Base-by-base conservation (phyloP, 306 rosid species). In the Citrullus mucosospermus region DNA sequence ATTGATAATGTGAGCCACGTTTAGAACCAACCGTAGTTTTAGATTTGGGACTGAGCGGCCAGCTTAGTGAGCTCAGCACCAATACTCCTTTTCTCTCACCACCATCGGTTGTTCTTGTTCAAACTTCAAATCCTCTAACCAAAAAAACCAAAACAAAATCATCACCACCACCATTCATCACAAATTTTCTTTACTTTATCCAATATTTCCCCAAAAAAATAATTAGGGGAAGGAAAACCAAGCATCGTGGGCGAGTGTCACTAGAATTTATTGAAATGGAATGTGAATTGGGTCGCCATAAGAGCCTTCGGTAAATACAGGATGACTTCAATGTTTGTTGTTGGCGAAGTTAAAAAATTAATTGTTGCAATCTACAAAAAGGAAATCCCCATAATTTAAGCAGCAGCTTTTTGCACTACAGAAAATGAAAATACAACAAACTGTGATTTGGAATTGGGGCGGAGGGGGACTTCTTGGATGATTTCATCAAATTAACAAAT, bases 401-500 rank as follows among this genome's bases (percentile, higher is more conserved):
- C 59, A 16, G 38, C 38, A 70, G 38, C 54, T 10, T 41, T 13
- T 70, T 44, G 76, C 20, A 25, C 56, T 44, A 46, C 2, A 15
- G 58, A 22, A 41, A 22, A 30, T 30, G 77, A 28, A 30, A 30
- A 28, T 72, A 72, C 77, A 72, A 25, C n/a, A 36, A 71, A 72
- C 61, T 12, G 30, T 36, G 34, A 73, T 55, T 55, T 75, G 48
- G 30, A 25, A 25, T 25, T 25, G 28, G 16, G n/a, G 51, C 32
- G 11, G n/a, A 2, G 36, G 51, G 78, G 50, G 77, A 30, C 22
- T 46, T 46, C 57, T 72, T 72, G 8, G 11, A 68, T 39, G 18
- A 68, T 50, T 53, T 70, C 38, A 70, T 70, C 57, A 36, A 50
- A 76, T 39, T 56, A 76, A 57, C 79, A 74, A 74, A 25, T 55